phyloP scores from a whole-genome alignment of 2,329 filamentous ascomycete species.

The Fusarium goolgardi region DNA sequence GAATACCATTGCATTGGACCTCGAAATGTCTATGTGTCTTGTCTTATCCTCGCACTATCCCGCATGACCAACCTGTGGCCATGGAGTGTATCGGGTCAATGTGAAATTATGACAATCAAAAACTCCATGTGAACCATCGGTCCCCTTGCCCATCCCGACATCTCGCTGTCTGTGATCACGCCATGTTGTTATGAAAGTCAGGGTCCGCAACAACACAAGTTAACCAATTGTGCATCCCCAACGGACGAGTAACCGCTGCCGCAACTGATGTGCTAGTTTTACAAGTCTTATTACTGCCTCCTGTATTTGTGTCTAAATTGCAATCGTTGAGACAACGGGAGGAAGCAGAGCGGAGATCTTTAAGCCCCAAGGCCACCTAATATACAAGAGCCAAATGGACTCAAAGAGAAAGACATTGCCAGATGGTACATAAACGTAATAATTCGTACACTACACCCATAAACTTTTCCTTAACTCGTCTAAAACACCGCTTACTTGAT shows the following conservation, averaged over 20 bases:
- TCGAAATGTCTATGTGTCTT: slow-evolving; percentile 39
- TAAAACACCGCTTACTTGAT: slow-evolving; percentile 59
- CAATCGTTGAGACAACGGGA: slow-evolving; percentile 54
- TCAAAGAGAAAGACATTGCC: slow-evolving; percentile 47
- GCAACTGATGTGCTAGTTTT: slow-evolving; percentile 34
- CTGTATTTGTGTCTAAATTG: slow-evolving; percentile 49
- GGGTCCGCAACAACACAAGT: background rate
- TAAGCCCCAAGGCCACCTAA: slow-evolving; percentile 48
- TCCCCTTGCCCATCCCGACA: background rate
- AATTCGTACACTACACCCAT: slow-evolving; percentile 44
- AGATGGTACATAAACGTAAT: slow-evolving; percentile 47
- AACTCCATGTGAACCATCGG: slow-evolving; percentile 28
- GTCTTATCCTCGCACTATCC: slow-evolving; percentile 23
- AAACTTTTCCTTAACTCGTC: slow-evolving; percentile 27
- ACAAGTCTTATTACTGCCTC: slow-evolving; percentile 50
- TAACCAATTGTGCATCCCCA: background rate
- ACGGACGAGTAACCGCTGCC: background rate
- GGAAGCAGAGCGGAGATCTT: slow-evolving; percentile 59
- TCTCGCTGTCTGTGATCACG: slow-evolving; percentile 1
- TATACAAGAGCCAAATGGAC: slow-evolving; percentile 54
- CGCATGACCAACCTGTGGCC: slow-evolving; percentile 25
- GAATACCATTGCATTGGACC: slow-evolving; percentile 57
- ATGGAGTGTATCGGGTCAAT: slow-evolving; percentile 32
- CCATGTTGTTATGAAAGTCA: background rate
- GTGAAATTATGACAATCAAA: slow-evolving; percentile 35